Evolutionary conservation across 352 stramenopile species (phyloP).

Genomic region (Blastocystis sp.): DNA sequence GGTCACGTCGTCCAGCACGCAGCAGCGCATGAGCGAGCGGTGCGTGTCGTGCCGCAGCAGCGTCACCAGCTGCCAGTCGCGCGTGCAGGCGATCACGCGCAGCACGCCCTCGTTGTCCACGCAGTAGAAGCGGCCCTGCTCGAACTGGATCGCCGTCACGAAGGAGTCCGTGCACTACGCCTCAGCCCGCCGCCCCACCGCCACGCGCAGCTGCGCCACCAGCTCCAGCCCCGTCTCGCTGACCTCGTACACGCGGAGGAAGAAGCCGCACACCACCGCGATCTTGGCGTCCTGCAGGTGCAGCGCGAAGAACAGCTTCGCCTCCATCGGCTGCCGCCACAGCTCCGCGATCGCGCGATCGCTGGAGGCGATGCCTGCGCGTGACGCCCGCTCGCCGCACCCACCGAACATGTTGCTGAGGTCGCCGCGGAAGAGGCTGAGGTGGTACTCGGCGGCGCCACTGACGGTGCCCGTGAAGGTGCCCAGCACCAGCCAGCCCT

Average conservation of each 20-base stretch:
- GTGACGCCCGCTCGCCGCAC: background rate
- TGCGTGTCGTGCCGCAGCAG: slow-evolving; percentile 46
- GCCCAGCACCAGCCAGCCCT: slow-evolving; percentile 8
- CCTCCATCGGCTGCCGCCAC: background rate
- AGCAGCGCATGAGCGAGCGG: slow-evolving; percentile 41
- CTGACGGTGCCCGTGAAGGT: background rate
- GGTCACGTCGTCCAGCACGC: slow-evolving; percentile 37
- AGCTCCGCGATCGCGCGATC: background rate
- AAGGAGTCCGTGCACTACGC: slow-evolving; percentile 59
- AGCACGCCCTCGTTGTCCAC: slow-evolving; percentile 46
- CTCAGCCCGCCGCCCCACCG: background rate
- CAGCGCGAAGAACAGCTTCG: slow-evolving; percentile 25
- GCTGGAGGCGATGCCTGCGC: background rate
- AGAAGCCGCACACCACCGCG: slow-evolving; percentile 1
- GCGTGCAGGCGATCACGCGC: background rate
- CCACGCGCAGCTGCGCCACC: slow-evolving; percentile 4
- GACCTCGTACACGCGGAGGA: slow-evolving; percentile 40
- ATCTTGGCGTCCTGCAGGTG: background rate
- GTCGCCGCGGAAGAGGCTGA: background rate
- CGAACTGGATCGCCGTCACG: slow-evolving; percentile 36
- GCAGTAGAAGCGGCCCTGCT: slow-evolving; percentile 27
- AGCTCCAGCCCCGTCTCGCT: background rate
- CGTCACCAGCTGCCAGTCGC: background rate
- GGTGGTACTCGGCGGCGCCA: background rate
- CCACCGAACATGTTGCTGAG: slow-evolving; percentile 3